Evolutionary conservation across 495 filamentous ascomycete species (phyloP), one percentile per base, ranked within the genome.

Genomic region (Penicillium macrosclerotiorum): DNA sequence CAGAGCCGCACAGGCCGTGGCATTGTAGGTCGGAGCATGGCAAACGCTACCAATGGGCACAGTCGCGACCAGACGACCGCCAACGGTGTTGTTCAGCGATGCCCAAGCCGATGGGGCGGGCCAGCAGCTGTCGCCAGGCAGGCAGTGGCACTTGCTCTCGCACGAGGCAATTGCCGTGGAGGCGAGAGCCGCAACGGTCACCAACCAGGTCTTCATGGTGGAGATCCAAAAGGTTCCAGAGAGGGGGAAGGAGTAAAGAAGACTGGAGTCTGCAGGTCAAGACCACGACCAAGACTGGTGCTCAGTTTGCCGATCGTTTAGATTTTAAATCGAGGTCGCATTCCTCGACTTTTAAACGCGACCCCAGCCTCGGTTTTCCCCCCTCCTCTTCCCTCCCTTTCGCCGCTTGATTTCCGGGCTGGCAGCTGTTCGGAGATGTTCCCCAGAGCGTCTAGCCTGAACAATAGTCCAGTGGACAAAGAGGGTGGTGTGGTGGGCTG

Each of bases 11-110:
- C 73, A 74, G 9, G 47, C 46, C 1, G 49, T 48, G 1, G 55
- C 59, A 50, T 71, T 37, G 27, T 69, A 70, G 13, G 53, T 64
- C 3, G 63, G 55, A 20, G 58, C 60, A 51, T 80, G 74, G 54
- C 77, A 79, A 20, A 65, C 59, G 4, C 49, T 52, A 4, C 58
- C 73, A 31, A 72, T 46, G 5, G 73, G 72, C 3, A 71, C 51
- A 17, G 70, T 74, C 16, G 69, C 59, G 33, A 76, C 38, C 32
- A 77, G 54, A 19, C 60, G 54, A 23, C 74, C 74, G 12, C 46
- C 55, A 8, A 76, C 41, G 0, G 69, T 67, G 14, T 26, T 27
- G 46, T 76, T 76, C 7, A 77, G 43, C 1, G 45, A 42, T 2
- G 42, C 23, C 73, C 73, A 77, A n/a, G 59, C 59, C 2, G 44